These are phyloP conservation scores for Maudiozyma turicensis DNA, from an alignment of 805 yeast species.

Conservation along the genomic window DNA sequence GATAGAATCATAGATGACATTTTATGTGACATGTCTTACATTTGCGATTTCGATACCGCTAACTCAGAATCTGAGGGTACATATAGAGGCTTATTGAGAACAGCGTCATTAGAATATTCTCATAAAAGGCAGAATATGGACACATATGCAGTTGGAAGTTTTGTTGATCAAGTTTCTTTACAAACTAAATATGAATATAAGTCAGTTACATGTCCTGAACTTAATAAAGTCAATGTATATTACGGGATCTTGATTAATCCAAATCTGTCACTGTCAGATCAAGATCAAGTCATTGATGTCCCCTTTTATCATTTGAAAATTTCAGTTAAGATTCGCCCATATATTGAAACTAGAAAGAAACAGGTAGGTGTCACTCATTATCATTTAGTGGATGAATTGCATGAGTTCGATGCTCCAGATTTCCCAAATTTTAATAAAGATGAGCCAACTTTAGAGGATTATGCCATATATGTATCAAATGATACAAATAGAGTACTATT, in stretches of 20 bases:
- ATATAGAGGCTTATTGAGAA: conserved; percentile 21
- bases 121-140: conserved; percentile 13
- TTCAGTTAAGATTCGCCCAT: conserved; percentile 25
- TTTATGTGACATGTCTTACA: conserved; percentile 34
- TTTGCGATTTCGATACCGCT: not conserved
- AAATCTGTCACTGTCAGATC: conserved; percentile 1
- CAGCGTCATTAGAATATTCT: conserved; percentile 27
- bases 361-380: conserved; percentile 27
- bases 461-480: conserved; percentile 39
- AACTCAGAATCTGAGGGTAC: not conserved
- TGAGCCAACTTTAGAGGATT: conserved; percentile 34
- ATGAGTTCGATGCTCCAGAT: conserved; percentile 27
- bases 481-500: conserved; percentile 40
- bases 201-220: conserved; percentile 19
- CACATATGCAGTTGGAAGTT: conserved; percentile 18
- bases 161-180: conserved; percentile 25
- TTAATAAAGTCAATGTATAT: conserved; percentile 26
- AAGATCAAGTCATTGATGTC: conserved; percentile 10
- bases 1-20: conserved; percentile 62
- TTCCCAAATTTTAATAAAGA: conserved; percentile 10
- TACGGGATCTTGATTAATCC: conserved; percentile 20
- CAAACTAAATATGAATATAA: conserved; percentile 24
- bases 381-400: conserved; percentile 25
- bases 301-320: conserved; percentile 30
- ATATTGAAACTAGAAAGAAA: conserved; percentile 22